These are phyloP conservation scores for Mycosarcoma mackinlayi DNA, from an alignment of 1,284 basidiomycete species.

Conservation along the genomic window DNA sequence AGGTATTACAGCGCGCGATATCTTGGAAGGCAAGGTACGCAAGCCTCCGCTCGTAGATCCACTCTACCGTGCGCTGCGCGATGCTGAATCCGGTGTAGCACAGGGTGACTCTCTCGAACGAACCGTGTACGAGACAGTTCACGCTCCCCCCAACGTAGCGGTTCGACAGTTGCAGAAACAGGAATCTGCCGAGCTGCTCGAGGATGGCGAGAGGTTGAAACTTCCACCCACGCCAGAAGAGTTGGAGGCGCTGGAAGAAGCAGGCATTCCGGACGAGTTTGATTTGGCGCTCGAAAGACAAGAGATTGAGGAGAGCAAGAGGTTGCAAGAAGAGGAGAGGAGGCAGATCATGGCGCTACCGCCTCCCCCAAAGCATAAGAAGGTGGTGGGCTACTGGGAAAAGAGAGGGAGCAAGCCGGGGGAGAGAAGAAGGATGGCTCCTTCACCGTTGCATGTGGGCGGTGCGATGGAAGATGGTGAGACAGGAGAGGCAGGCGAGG, in stretches of 20 bases:
- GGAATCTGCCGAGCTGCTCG: constrained; percentile 44
- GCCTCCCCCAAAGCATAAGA: constrained; percentile 51
- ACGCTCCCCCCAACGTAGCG: constrained; percentile 33
- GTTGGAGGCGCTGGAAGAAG: constrained; percentile 62
- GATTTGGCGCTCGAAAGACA: constrained; percentile 54
- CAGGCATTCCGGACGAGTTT: constrained; percentile 64
- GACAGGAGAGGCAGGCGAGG: too few relatives aligned
- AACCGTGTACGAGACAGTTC: constrained; percentile 50
- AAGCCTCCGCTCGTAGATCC: constrained; percentile 70
- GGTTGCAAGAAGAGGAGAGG: constrained; percentile 25
- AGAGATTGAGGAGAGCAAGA: constrained; percentile 37
- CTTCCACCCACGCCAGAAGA: constrained; percentile 65
- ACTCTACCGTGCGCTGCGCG: constrained; percentile 70
- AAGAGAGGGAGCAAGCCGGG: constrained; percentile 10
- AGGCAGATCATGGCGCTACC: constrained; percentile 48
- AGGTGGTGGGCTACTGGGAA: constrained; percentile 34
- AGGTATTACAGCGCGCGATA: constrained; percentile 59
- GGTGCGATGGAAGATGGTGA: neutral
- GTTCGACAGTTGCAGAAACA: constrained; percentile 26
- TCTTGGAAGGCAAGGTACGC: constrained; percentile 59
- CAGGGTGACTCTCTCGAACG: constrained; percentile 69
- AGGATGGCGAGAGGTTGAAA: constrained; percentile 62
- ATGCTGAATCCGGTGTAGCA: constrained; percentile 72
- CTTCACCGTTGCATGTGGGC: constrained; percentile 14
- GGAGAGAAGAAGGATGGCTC: constrained; percentile 18